Evolutionary conservation across 2,329 filamentous ascomycete genomes (phyloP).

Genomic region (Pestalotiopsis sp.): DNA sequence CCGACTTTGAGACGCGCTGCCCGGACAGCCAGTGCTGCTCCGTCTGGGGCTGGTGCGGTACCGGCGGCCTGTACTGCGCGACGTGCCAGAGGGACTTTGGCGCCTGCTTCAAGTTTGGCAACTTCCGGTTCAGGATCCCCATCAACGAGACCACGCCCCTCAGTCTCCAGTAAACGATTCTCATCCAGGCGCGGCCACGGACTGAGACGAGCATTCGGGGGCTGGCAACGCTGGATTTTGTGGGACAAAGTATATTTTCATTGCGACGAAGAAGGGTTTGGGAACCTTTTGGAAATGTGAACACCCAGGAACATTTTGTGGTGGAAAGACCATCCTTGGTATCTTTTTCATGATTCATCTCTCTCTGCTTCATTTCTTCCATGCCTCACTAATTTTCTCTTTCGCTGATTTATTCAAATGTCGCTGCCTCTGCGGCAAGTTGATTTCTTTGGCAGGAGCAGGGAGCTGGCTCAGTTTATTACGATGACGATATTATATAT

Average conservation of each 20-base stretch:
- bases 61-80: background rate
- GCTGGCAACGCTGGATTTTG: background rate
- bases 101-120: slow-evolving; percentile 5
- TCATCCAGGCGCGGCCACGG: background rate
- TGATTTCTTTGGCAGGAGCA: too few species aligned
- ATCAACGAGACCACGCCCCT: background rate
- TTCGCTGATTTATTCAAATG: too few species aligned
- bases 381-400: too few species aligned
- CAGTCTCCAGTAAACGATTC: background rate
- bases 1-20: slow-evolving; percentile 2
- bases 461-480: too few species aligned
- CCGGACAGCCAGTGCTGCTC: background rate
- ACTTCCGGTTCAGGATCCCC: slow-evolving; percentile 1
- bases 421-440: too few species aligned
- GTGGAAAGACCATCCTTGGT: background rate
- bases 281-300: background rate
- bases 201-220: background rate
- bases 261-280: background rate
- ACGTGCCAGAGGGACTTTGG: slow-evolving; percentile 6
- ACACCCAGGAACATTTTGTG: background rate
- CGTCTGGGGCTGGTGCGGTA: slow-evolving; percentile 1
- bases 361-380: too few species aligned
- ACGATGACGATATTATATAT: too few species aligned
- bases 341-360: background rate
- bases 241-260: background rate